These are phyloP conservation scores for Fusarium sp. DNA, from an alignment of 2,329 filamentous ascomycete genomes.

Conservation along the genomic window DNA sequence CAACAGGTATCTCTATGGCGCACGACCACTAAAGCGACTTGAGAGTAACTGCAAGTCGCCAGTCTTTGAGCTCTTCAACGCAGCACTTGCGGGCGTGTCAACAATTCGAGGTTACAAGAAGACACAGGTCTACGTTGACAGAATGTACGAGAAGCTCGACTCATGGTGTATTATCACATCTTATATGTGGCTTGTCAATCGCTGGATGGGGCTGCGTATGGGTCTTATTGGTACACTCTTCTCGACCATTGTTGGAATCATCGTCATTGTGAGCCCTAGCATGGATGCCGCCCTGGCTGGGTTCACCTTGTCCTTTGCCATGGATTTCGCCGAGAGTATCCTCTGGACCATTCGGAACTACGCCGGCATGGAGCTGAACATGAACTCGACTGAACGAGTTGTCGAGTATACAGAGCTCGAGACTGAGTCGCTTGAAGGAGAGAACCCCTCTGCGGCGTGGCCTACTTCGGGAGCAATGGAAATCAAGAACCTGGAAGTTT, in stretches of 20 bases:
- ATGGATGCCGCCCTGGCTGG: slow-evolving; percentile 79
- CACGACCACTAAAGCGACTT: slow-evolving; percentile 79
- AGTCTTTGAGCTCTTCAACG: slow-evolving; percentile 83
- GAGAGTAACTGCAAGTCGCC: slow-evolving; percentile 83
- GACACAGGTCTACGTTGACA: slow-evolving; percentile 70
- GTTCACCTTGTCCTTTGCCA: slow-evolving; percentile 78
- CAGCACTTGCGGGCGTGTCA: slow-evolving; percentile 75
- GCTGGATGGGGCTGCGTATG: slow-evolving; percentile 82
- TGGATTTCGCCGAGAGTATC: slow-evolving; percentile 74
- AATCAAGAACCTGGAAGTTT: slow-evolving; percentile 76
- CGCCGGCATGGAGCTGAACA: slow-evolving; percentile 77
- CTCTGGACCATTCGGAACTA: slow-evolving; percentile 76
- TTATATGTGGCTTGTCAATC: slow-evolving; percentile 77
- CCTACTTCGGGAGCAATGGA: slow-evolving; percentile 79
- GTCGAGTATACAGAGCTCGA: slow-evolving; percentile 78
- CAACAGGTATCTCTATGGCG: slow-evolving; percentile 73
- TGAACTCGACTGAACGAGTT: slow-evolving; percentile 82
- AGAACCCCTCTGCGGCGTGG: slow-evolving; percentile 76
- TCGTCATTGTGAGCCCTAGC: slow-evolving; percentile 69
- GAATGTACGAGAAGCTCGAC: slow-evolving; percentile 78
- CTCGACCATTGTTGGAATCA: slow-evolving; percentile 70
- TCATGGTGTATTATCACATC: slow-evolving; percentile 73
- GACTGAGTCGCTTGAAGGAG: slow-evolving; percentile 73
- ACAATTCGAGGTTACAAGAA: slow-evolving; percentile 83
- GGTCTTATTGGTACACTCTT: slow-evolving; percentile 76